These are phyloP conservation scores for Exophiala phaeomuriformis DNA, from an alignment of 2,329 filamentous ascomycete species.

Conservation along the genomic window DNA sequence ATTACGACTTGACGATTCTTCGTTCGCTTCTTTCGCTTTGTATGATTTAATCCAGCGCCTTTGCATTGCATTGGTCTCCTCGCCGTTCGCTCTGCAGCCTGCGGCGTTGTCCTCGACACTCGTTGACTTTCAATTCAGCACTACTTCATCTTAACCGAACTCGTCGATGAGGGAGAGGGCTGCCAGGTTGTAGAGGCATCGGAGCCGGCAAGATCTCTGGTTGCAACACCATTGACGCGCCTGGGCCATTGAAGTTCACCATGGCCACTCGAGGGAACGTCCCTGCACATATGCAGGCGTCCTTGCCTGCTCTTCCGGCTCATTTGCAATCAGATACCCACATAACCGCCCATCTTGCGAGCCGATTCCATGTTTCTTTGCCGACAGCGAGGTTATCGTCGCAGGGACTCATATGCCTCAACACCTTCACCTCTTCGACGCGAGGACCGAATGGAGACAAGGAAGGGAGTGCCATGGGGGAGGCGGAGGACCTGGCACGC, in stretches of 20 bases:
- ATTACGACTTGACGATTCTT: conserved; percentile 19
- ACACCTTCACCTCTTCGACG: conserved; percentile 85
- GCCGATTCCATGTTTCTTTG: conserved; percentile 74
- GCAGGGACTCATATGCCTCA: conserved; percentile 83
- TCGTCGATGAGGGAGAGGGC: conserved; percentile 7
- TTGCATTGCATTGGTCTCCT: conserved; percentile 3
- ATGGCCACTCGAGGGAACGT: conserved; percentile 41
- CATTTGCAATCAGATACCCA: conserved; percentile 52
- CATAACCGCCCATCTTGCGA: conserved; percentile 46
- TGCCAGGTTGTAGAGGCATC: background rate
- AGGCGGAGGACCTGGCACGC: conserved; percentile 84
- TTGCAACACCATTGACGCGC: background rate
- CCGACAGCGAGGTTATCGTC: conserved; percentile 85
- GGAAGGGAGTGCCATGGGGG: conserved; percentile 84
- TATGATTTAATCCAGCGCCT: conserved; percentile 2
- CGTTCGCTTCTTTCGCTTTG: conserved; percentile 7
- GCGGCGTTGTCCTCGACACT: background rate
- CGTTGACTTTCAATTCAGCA: background rate
- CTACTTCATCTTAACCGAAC: background rate
- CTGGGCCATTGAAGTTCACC: conserved; percentile 10
- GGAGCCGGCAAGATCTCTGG: background rate
- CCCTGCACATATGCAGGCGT: conserved; percentile 67
- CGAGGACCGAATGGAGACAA: conserved; percentile 86
- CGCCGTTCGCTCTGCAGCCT: background rate
- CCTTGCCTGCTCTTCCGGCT: conserved; percentile 76